Percentiles rank a stretch among this genome's conserved stretches.
Conservation (phyloP, 805 yeast species). For the Myxozyma neotropica region DNA sequence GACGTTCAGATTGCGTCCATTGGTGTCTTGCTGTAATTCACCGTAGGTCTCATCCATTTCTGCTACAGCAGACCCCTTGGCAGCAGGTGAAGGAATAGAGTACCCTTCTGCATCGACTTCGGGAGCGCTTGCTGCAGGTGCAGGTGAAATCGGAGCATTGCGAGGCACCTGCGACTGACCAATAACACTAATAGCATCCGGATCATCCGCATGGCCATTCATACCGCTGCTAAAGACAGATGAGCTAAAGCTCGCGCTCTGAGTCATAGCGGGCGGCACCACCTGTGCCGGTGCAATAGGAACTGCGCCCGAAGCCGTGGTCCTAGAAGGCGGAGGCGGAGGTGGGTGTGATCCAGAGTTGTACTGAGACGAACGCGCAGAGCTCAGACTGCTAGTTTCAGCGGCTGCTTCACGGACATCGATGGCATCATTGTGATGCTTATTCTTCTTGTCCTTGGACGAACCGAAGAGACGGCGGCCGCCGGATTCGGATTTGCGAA, state of each 20-base stretch:
- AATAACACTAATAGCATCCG: slow-evolving; percentile 24
- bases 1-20: slow-evolving; percentile 28
- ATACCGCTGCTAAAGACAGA: slow-evolving; percentile 4
- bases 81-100: slow-evolving; percentile 36
- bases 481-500: slow-evolving; percentile 18
- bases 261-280: slow-evolving; percentile 4
- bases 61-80: slow-evolving; percentile 25
- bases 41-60: slow-evolving; percentile 14
- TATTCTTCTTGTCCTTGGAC: slow-evolving; percentile 20
- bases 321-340: slow-evolving; percentile 1
- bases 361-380: slow-evolving; percentile 6
- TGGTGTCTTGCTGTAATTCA: neutral
- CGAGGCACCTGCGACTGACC: slow-evolving; percentile 7
- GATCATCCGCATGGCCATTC: slow-evolving; percentile 16
- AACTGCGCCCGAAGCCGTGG: slow-evolving; percentile 5
- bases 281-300: slow-evolving; percentile 12
- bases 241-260: slow-evolving; percentile 4
- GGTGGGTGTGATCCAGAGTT: neutral
- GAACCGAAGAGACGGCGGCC: slow-evolving; percentile 32
- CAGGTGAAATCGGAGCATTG: neutral
- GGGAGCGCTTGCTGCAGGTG: slow-evolving; percentile 1
- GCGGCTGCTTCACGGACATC: slow-evolving; percentile 10
- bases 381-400: slow-evolving; percentile 5
- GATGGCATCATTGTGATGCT: slow-evolving; percentile 6
- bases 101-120: slow-evolving; percentile 28